Evolutionary conservation across 2,329 filamentous ascomycete genomes (phyloP).

Genomic region (Cladosporium oxysporum): DNA sequence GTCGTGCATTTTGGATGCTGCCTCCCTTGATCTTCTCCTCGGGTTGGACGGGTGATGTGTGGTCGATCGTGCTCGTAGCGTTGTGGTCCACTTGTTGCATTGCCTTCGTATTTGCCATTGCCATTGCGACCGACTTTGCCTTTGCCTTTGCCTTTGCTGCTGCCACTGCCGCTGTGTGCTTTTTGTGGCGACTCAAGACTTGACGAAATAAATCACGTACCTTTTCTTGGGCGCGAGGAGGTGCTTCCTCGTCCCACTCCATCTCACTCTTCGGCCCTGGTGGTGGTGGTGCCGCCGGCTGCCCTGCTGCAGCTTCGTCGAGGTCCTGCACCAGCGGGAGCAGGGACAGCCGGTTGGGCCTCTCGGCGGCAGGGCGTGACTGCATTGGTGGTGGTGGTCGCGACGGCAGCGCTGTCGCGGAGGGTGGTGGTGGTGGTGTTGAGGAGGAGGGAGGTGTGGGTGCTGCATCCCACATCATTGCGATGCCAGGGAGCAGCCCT

Average conservation of each 20-base stretch:
- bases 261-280: slow-evolving; percentile 14
- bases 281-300: slow-evolving; percentile 1
- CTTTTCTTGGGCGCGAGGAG: slow-evolving; percentile 9
- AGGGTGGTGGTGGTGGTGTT: background rate
- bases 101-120: background rate
- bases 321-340: slow-evolving; percentile 15
- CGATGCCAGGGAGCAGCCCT: background rate
- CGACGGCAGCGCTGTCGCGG: slow-evolving; percentile 3
- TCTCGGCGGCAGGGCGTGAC: slow-evolving; percentile 15
- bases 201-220: slow-evolving; percentile 9
- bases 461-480: background rate
- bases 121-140: background rate
- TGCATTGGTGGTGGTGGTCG: slow-evolving; percentile 14
- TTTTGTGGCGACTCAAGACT: background rate
- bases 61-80: background rate
- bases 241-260: slow-evolving; percentile 13
- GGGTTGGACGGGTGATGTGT: too few species aligned
- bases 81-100: background rate
- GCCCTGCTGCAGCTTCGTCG: slow-evolving; percentile 4
- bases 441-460: background rate
- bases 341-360: slow-evolving; percentile 11
- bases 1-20: slow-evolving; percentile 4
- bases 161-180: background rate
- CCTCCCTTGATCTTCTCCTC: background rate
- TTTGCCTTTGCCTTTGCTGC: background rate